phyloP scores from a whole-genome alignment of 805 yeast genomes.

The Pichia sporocuriosa region DNA sequence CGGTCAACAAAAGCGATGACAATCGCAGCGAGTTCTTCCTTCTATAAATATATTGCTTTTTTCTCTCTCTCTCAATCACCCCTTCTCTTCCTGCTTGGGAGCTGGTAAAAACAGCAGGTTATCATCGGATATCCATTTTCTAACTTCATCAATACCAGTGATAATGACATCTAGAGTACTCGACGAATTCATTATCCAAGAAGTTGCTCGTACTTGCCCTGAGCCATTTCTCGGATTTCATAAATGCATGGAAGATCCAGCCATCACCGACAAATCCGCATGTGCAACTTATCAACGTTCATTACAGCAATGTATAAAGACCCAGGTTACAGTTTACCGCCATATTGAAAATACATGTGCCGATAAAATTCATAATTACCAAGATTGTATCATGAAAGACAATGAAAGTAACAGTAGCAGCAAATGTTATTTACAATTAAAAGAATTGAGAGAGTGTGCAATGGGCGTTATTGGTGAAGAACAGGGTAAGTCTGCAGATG shows the following conservation, averaged over 20 bases:
- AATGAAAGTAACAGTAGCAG: constrained; percentile 33
- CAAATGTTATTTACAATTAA: constrained; percentile 48
- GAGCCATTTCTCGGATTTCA: constrained; percentile 66
- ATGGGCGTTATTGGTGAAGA: constrained; percentile 5
- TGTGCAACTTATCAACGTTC: constrained; percentile 53
- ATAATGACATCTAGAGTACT: constrained; percentile 39
- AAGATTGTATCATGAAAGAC: constrained; percentile 51
- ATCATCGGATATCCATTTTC: neutral
- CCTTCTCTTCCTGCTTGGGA: too few relatives aligned
- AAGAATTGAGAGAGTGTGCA: constrained; percentile 53
- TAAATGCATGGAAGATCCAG: constrained; percentile 56
- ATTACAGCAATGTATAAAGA: constrained; percentile 57
- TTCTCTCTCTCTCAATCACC: too few relatives aligned
- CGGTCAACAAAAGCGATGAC: neutral
- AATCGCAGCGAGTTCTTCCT: neutral
- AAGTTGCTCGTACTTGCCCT: constrained; percentile 73
- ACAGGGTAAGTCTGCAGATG: constrained; percentile 1
- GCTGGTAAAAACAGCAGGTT: neutral
- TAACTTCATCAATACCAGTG: neutral
- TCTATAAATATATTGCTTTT: too few relatives aligned
- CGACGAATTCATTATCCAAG: constrained; percentile 73
- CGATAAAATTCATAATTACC: constrained; percentile 52
- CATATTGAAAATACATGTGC: constrained; percentile 60
- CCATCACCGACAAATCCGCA: constrained; percentile 37
- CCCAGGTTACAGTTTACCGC: constrained; percentile 62